Base-by-base conservation (phyloP, 495 filamentous ascomycete species). In the Apiosordaria backusii region DNA sequence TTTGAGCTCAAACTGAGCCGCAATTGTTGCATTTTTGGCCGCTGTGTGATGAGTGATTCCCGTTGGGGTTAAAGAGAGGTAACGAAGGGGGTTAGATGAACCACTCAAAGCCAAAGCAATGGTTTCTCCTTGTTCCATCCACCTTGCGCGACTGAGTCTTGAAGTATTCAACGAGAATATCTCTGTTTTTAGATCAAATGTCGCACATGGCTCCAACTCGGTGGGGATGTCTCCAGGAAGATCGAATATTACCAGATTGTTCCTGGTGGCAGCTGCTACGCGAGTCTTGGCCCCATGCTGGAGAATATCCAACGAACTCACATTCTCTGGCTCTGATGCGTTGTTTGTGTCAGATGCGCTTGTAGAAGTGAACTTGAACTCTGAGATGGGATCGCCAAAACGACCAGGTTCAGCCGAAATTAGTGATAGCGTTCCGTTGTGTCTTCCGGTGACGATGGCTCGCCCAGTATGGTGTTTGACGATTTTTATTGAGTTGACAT, bases 341-440 rank as follows among this genome's bases (percentile, higher is more conserved):
- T 19, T 19, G 10, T 57, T 40, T 3, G 35, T 10, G 6, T 62
- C 19, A 9, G 26, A 7, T 5, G 19, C 21, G 3, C 7, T 15
- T 57, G 57, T 18, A 24, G 24, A 18, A n/a, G 60, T 15, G 7
- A 72, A 64, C 23, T 61, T 57, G 19, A 82, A 78, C 16, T 58
- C 66, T 6, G 72, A 60, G 4, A 82, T 66, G 2, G 40, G 55
- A 50, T 69, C 67, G 26, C 80, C 79, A 57, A 80, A 79, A 25
- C 66, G 58, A 7, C 68, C 67, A 16, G 73, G 66, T 40, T 70
- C 78, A 16, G 75, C 75, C 3, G 77, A 79, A 3, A 82, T 61
- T 1, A 83, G 67, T 15, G 73, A 66, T 3, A 83, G 63, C 18
- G 75, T 68, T 2, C 81, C 80, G 60, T 77, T 79, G n/a, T 80